Conservation (phyloP, 192 early-diverging fungal species). For the Podila epicladia region DNA sequence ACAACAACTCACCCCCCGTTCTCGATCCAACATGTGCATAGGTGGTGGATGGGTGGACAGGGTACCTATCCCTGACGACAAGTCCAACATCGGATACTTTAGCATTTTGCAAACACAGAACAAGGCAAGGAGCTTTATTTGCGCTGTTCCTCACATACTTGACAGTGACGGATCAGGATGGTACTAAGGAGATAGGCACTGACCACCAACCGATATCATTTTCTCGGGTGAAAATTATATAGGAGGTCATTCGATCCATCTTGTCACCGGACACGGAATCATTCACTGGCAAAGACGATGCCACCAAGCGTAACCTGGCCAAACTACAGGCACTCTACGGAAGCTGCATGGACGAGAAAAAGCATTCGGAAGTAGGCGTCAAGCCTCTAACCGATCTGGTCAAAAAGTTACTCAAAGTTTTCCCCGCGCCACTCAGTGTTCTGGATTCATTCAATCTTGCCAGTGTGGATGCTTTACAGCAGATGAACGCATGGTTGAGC, state of each 20-base stretch:
- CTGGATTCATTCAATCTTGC: slow-evolving; percentile 10
- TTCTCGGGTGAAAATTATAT: neutral
- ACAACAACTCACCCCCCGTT: slow-evolving; percentile 2
- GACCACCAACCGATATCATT: neutral
- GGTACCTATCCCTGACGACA: slow-evolving; percentile 69
- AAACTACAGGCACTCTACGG: slow-evolving; percentile 66
- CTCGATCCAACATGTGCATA: slow-evolving; percentile 12
- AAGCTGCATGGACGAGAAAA: slow-evolving; percentile 61
- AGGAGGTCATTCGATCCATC: slow-evolving; percentile 56
- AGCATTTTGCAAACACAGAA: slow-evolving; percentile 55
- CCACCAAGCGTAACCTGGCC: slow-evolving; percentile 61
- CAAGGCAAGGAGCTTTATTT: slow-evolving; percentile 28
- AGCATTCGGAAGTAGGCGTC: slow-evolving; percentile 48
- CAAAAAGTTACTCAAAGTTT: slow-evolving; percentile 35
- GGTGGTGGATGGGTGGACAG: slow-evolving; percentile 67
- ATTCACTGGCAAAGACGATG: slow-evolving; percentile 30
- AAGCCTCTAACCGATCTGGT: slow-evolving; percentile 53
- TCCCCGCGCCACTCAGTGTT: slow-evolving; percentile 34
- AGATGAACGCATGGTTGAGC: neutral
- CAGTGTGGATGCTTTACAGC: neutral
- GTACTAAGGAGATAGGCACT: neutral
- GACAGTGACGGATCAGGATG: neutral
- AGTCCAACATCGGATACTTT: slow-evolving; percentile 58
- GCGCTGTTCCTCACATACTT: neutral
- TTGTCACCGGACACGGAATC: slow-evolving; percentile 55